Percentiles rank a stretch among this genome's conserved stretches.
These are phyloP conservation scores for Ceratobasidium theobromae DNA, from an alignment of 1,284 basidiomycete genomes.

Conservation along the genomic window DNA sequence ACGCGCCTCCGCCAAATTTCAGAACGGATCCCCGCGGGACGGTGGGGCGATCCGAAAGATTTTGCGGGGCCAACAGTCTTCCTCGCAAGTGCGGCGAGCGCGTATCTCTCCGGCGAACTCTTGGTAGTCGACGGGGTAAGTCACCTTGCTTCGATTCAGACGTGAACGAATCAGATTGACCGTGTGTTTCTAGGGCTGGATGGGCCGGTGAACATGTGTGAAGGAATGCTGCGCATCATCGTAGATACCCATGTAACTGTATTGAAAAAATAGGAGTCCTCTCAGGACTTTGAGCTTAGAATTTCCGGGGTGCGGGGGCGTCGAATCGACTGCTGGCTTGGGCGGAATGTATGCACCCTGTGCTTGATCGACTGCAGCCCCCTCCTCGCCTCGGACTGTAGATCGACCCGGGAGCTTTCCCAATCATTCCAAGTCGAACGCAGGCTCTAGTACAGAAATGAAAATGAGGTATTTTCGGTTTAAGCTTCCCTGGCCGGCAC, in stretches of 20 bases:
- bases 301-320: no score
- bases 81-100: slow-evolving; percentile 80
- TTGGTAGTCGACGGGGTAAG: slow-evolving; percentile 71
- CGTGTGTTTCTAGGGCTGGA: slow-evolving; percentile 13
- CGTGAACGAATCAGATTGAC: not conserved
- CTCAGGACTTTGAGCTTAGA: no score
- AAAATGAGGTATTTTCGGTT: no score
- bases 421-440: no score
- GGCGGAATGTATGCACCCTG: no score
- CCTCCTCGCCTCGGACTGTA: no score
- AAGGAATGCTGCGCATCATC: not conserved
- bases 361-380: no score
- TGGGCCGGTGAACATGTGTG: slow-evolving; percentile 13
- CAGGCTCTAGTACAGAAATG: no score
- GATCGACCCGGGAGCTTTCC: no score
- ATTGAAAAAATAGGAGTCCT: no score
- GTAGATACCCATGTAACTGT: not conserved
- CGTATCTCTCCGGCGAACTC: slow-evolving; percentile 89
- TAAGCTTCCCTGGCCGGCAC: no score
- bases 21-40: slow-evolving; percentile 86
- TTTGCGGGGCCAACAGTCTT: slow-evolving; percentile 92
- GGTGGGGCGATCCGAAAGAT: slow-evolving; percentile 87
- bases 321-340: no score
- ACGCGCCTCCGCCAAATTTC: slow-evolving; percentile 82
- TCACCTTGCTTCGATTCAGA: not conserved